Evolutionary conservation across 2,329 filamentous ascomycete genomes (phyloP), one percentile per base, ranked within the genome.

Genomic region (Talaromyces rugulosus): DNA sequence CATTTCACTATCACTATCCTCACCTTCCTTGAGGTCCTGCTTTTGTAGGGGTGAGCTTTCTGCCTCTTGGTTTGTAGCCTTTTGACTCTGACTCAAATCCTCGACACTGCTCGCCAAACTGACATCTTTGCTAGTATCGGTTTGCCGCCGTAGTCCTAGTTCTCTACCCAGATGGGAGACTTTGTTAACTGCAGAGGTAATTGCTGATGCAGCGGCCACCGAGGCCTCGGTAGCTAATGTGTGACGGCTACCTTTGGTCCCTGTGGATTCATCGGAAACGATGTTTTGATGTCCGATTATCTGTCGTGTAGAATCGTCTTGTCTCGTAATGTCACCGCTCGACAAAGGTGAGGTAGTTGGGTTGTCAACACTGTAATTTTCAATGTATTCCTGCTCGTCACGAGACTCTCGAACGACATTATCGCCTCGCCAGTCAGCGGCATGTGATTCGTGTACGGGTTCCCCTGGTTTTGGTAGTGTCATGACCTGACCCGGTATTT

Each of bases 351-450:
- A 59, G 33, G 14, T 30, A 18, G 61, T 51, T 0, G 61, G 61
- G 30, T 59, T 62, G 4, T 14, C 61, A 2, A 59, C 51, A 28
- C 4, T 30, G n/a, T 12, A 31, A 23, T 64, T 18, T 80, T 28
- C 55, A 6, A 27, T 11, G 51, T 16, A 61, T 18, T 56, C 53
- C 51, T 36, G 50, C 2, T 27, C 61, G 8, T 56, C 42, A 4
- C 40, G 51, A 53, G 65, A 60, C 9, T 65, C 52, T 54, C 64
- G 51, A 40, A 60, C 28, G 2, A 63, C 56, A 51, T 82, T 78
- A 0, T 73, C 80, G 1, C 89, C 89, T 63, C 87, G 87, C 92
- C 92, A 96, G 71, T 96, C 86, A 0, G 91, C 86, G 1, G 91
- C 78, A 55, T 79, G 75, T 67, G 85, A 85, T 76, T 96, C 89